These are phyloP conservation scores for Paramecium octaurelia DNA, from an alignment of 73 alveolate species.

Conservation along the genomic window DNA sequence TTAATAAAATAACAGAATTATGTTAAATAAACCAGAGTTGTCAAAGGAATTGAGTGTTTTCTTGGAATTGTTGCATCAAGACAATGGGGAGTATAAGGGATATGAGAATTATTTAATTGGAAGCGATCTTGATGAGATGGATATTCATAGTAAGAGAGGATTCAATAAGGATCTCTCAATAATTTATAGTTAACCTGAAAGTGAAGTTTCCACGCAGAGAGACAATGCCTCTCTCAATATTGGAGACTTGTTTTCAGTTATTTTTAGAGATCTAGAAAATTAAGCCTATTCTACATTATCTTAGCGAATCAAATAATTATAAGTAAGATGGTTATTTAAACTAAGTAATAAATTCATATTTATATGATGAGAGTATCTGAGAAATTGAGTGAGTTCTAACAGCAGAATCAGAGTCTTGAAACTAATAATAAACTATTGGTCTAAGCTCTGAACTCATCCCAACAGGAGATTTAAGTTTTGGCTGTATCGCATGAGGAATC, in stretches of 20 bases:
- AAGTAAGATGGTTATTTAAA: neutral
- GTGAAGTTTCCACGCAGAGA: conserved; percentile 29
- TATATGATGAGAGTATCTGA: neutral
- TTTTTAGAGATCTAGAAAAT: neutral
- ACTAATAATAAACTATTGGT: conserved; percentile 26
- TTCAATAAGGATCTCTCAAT: conserved; percentile 9
- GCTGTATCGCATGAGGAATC: neutral
- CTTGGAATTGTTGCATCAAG: conserved; percentile 6
- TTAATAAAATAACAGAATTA: neutral
- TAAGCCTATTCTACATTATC: neutral
- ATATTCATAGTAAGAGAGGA: neutral
- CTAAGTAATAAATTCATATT: neutral
- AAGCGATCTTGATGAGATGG: conserved; percentile 16
- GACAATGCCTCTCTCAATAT: neutral
- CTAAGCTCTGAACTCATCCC: neutral
- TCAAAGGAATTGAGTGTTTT: conserved; percentile 25
- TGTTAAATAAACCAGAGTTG: conserved; percentile 9
- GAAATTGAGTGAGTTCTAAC: neutral
- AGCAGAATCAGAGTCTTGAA: neutral
- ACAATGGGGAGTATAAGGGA: neutral
- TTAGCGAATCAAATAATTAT: neutral
- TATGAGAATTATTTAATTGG: conserved; percentile 39
- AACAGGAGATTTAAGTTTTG: neutral
- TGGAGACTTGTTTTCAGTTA: neutral
- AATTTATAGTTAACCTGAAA: conserved; percentile 30